Conservation (phyloP, 2,329 filamentous ascomycete species). For the Penicillium rolfsii region DNA sequence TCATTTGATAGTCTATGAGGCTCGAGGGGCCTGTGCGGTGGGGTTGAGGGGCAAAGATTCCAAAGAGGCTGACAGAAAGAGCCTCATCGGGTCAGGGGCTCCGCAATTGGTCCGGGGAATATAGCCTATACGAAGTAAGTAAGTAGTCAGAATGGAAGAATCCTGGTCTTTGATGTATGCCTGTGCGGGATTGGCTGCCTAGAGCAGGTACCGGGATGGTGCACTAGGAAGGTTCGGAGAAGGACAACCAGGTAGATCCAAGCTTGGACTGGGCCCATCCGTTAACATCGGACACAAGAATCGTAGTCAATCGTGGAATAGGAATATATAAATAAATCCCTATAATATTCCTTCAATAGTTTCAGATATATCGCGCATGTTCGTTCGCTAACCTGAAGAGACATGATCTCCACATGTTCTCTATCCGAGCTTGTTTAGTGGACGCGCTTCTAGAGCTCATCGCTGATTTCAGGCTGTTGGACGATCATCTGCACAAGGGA, state of each 20-base stretch:
- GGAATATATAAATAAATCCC: neutral
- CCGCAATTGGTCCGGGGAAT: neutral
- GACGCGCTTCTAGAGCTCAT: neutral
- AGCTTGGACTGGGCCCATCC: neutral
- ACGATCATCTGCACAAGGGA: neutral
- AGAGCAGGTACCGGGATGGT: neutral
- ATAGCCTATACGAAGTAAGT: slow-evolving; percentile 1
- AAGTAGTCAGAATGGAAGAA: neutral
- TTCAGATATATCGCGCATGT: neutral
- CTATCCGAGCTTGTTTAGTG: neutral
- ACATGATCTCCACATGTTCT: neutral
- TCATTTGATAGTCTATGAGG: neutral
- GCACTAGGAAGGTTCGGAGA: neutral
- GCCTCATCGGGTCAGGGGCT: slow-evolving; percentile 8
- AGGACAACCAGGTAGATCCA: neutral
- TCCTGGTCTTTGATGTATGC: neutral
- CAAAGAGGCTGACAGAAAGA: slow-evolving; percentile 4
- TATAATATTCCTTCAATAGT: neutral
- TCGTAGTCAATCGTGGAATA: neutral
- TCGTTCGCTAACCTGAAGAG: neutral
- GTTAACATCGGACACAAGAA: neutral
- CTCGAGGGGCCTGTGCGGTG: slow-evolving; percentile 2
- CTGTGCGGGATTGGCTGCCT: neutral
- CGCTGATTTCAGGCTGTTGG: neutral
- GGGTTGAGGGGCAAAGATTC: neutral